Percentiles rank a stretch among this genome's conserved stretches.
phyloP scores from a whole-genome alignment of 2,329 filamentous ascomycete genomes.

The Zarea fungicola region DNA sequence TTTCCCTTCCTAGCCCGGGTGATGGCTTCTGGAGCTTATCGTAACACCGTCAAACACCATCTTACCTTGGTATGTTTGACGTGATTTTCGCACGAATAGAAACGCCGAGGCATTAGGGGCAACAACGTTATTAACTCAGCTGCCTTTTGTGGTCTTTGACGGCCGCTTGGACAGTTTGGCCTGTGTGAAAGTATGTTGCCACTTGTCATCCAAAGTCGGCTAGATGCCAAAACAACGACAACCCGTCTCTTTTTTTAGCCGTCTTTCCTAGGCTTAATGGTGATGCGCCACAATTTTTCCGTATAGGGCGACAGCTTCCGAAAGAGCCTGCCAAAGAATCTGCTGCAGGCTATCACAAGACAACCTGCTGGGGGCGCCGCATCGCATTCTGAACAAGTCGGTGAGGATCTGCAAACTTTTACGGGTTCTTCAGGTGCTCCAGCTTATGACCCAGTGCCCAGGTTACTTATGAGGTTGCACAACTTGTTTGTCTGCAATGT shows the following conservation, averaged over 20 bases:
- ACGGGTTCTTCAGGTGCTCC: too few species aligned
- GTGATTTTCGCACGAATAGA: neutral
- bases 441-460: too few species aligned
- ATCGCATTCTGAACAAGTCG: slow-evolving; percentile 4
- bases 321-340: neutral
- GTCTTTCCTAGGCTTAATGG: too few species aligned
- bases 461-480: too few species aligned
- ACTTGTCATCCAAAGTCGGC: neutral
- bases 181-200: neutral
- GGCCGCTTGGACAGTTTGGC: neutral
- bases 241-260: neutral
- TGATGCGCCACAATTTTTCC: slow-evolving; percentile 3
- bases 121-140: neutral
- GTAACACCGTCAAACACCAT: neutral
- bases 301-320: slow-evolving; percentile 6
- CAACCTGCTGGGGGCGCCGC: slow-evolving; percentile 2
- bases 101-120: too few species aligned
- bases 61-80: slow-evolving; percentile 3
- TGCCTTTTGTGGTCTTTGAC: neutral
- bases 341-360: slow-evolving; percentile 12
- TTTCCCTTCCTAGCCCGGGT: slow-evolving; percentile 9
- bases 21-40: slow-evolving; percentile 13
- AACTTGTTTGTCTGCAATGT: too few species aligned
- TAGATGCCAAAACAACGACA: neutral
- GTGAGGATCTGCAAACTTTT: slow-evolving; percentile 11